Base-by-base conservation (phyloP, 371 early-diverging fungal species). In the Gilbertella persicaria region DNA sequence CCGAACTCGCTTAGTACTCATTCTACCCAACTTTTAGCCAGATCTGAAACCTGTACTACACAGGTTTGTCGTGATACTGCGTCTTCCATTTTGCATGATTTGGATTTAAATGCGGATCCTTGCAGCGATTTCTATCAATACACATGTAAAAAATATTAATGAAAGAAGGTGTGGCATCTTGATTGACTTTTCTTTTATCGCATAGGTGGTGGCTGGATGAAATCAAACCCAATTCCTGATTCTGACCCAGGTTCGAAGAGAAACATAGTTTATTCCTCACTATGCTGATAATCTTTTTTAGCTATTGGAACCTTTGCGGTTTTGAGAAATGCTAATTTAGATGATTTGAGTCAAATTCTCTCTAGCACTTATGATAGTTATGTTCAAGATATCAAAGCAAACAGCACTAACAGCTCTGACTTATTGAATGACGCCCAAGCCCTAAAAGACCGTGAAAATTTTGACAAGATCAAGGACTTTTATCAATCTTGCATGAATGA, bases 401-500 rank as follows among this genome's bases (percentile, higher is more conserved):
- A 23, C 37, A 30, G 1, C 28, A 28, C 5, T 13, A 20, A 37
- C 33, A 33, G 33, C 19, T 10, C 23, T n/a, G 29, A 12, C 8
- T 35, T 35, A 9, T 29, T 44, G 3, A 25, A 39, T 29, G 20
- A 23, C 16, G 53, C 51, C 4, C 59, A 63, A 16, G 42, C 38
- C 13, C 58, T 61, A 9, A 48, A 57, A 10, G 78, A 70, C 33
- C 50, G 59, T 13, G 46, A 55, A 12, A 79, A 78, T 36, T 80
- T 83, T 37, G 58, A 64, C 16, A 71, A 75, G 46, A 38, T 82
- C 6, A 66, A 78, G 40, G 33, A 59, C 16, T 76, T 78, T 3
- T 86, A 82, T 46, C 38, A 47, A 17, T 64, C 82, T 17, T 86
- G 86, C 41, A 79, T 82, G 74, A 62, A 86, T 40, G 74, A 73